Base-by-base conservation (phyloP, 768 basidiomycete species). In the Kwoniella mangroviensis region DNA sequence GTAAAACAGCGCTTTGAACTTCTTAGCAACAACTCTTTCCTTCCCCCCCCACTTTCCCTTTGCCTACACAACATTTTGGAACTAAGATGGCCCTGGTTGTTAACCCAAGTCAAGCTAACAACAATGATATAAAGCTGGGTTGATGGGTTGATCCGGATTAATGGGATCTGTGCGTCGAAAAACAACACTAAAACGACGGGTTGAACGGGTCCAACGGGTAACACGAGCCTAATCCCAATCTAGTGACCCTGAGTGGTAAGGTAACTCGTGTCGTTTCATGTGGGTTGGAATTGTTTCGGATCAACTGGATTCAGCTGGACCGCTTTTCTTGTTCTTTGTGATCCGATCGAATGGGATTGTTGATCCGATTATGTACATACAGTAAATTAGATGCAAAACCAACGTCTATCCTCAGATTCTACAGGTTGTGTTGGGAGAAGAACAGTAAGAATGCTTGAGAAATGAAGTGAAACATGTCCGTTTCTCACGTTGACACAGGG, bases 141-240 rank as follows among this genome's bases (percentile, higher is more conserved):
- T 34, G 45, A 12, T 45, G 45, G 45, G 9, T 60, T 43, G 41
- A 60, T 60, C 58, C 58, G 58, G 42, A 45, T 60, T 21, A 42
- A 60, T 60, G 58, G 58, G 58, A 43, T 60, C 58, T 60, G 58
- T 60, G 58, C 58, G 58, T 60, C 42, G 22, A 2, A 9, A 11
- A 42, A 41, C 12, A 60, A 12, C 12, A 43, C 34, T 28, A n/a
- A 22, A 58, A 58, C n/a, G 6, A 40, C 56, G 56, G 56, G 56
- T 28, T 28, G 28, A 28, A 28, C 28, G 28, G 34, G 34, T 34
- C 34, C 34, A 34, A 34, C 34, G 34, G 34, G 34, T 34, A 34
- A 40, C 56, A 28, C 56, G 56, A 58, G 56, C 56, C 56, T 58
- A 57, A 13, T 34, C 34, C 34, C 34, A 34, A 34, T 34, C 34